Conservation (phyloP, 345 rosid species). For the Odontarrhena argentea region DNA sequence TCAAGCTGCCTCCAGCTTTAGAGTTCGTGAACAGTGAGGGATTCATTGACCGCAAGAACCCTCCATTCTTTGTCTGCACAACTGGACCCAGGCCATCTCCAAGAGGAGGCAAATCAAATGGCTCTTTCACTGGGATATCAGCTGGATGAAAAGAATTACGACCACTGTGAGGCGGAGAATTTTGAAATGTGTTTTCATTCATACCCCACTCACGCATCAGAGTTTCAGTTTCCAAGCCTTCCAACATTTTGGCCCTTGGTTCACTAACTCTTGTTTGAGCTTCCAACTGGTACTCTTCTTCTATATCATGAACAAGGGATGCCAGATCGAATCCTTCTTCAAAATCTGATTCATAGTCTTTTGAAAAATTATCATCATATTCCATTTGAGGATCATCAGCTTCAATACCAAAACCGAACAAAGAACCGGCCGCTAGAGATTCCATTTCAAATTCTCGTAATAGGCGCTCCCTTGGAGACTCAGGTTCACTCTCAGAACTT, state of each 20-base stretch:
- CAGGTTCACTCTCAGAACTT: conserved; percentile 83
- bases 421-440: conserved; percentile 58
- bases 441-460: conserved; percentile 90
- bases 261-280: conserved; percentile 46
- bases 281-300: conserved; percentile 59
- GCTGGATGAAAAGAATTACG: conserved; percentile 57
- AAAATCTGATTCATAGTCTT: conserved; percentile 43
- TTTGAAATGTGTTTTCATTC: conserved; percentile 70
- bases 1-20: conserved; percentile 70
- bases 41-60: conserved; percentile 82
- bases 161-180: conserved; percentile 61
- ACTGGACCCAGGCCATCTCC: conserved; percentile 87
- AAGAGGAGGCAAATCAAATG: conserved; percentile 66
- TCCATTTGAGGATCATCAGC: conserved; percentile 53
- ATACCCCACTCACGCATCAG: conserved; percentile 93
- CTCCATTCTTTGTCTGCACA: conserved; percentile 81
- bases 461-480: conserved; percentile 91
- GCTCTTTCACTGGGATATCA: conserved; percentile 58
- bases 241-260: conserved; percentile 68
- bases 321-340: conserved; percentile 56
- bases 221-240: conserved; percentile 79
- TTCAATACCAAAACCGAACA: conserved; percentile 54
- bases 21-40: conserved; percentile 64
- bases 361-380: conserved; percentile 40
- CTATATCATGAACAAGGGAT: conserved; percentile 57